phyloP scores from a whole-genome alignment of 192 early-diverging fungal genomes.

The Irineochytrium annulatum region DNA sequence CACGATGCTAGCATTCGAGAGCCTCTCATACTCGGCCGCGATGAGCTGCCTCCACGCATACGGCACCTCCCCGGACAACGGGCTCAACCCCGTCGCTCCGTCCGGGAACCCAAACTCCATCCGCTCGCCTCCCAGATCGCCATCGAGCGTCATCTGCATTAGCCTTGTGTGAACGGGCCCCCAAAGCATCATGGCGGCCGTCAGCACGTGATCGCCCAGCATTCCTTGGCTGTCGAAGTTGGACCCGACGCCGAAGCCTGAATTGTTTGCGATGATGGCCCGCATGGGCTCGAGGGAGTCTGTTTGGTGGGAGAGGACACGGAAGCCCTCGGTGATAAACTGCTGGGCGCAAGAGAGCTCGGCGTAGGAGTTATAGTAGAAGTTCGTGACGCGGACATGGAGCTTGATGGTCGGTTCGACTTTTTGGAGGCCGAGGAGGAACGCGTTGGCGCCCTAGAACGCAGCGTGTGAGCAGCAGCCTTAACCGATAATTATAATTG shows the following conservation, averaged over 20 bases:
- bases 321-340: not conserved
- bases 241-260: not conserved
- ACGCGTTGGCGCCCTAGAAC: not conserved
- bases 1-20: not conserved
- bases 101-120: not conserved
- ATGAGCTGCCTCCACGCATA: not conserved
- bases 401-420: not conserved
- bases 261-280: not conserved
- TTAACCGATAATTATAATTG: too few species aligned
- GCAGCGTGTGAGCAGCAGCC: too few species aligned
- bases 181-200: not conserved
- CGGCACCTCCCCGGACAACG: not conserved
- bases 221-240: not conserved
- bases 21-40: not conserved
- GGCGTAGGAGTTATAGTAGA: not conserved
- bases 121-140: not conserved
- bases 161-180: not conserved
- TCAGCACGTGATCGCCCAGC: not conserved
- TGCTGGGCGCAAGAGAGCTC: not conserved
- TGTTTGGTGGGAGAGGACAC: not conserved
- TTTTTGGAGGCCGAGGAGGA: not conserved
- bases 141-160: not conserved
- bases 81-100: not conserved
- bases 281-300: not conserved
- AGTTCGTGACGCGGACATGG: not conserved